A percentile compares a stretch with the other conserved stretches of the same genome.
phyloP scores from a whole-genome alignment of 2,329 filamentous ascomycete genomes.

The Colletotrichum sp. region DNA sequence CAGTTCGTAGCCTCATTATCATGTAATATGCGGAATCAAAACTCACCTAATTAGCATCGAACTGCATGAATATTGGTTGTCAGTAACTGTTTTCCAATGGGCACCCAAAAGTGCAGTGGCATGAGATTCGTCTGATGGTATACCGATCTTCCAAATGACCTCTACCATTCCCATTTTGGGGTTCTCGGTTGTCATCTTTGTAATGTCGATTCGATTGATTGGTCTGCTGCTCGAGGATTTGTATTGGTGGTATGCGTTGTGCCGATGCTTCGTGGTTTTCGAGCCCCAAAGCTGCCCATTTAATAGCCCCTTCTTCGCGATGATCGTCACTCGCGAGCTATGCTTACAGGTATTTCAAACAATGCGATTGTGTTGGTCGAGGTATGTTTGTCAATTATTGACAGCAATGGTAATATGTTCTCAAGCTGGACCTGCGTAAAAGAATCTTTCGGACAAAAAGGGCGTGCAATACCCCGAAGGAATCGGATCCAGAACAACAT shows the following conservation, averaged over 20 bases:
- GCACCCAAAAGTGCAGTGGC: neutral
- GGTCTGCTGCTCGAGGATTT: neutral
- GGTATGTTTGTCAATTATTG: too few species aligned
- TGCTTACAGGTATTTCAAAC: neutral
- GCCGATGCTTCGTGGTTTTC: neutral
- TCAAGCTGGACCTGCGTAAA: too few species aligned
- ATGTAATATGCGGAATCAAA: fast-evolving
- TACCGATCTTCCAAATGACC: neutral
- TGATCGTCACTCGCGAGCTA: too few species aligned
- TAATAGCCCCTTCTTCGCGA: neutral
- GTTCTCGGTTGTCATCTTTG: neutral
- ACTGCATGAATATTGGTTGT: neutral
- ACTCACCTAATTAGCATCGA: neutral
- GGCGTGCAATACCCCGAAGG: too few species aligned
- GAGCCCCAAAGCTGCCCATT: neutral
- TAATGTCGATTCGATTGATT: neutral
- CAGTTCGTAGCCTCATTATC: neutral
- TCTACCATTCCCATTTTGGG: neutral
- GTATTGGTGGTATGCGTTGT: too few species aligned
- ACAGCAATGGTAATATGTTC: too few species aligned
- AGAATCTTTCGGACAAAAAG: too few species aligned
- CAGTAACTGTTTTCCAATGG: neutral
- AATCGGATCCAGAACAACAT: too few species aligned
- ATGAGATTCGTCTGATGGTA: neutral
- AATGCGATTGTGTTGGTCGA: neutral